Base-by-base conservation (phyloP, 495 filamentous ascomycete species). In the Penicillium desertorum region DNA sequence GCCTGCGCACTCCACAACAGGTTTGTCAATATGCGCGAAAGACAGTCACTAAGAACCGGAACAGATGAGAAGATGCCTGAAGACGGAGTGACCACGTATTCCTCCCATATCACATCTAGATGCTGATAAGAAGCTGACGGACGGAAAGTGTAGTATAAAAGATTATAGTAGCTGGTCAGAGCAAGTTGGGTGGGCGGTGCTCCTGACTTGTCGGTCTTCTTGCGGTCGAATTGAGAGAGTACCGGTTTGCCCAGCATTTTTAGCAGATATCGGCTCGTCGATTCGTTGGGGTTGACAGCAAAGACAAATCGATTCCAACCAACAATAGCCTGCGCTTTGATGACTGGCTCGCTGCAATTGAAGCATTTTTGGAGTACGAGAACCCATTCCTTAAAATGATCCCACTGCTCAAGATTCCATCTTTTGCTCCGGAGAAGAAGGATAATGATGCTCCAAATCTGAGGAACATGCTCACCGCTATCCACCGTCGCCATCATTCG, bases 271-370 rank as follows among this genome's bases (percentile, higher is more conserved):
- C 66, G 70, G 27, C 80, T 77, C 0, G 89, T 88, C 3, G 78
- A 74, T 45, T 85, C 82, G 52, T 84, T 81, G 2, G 85, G 79
- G 45, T 82, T 79, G 44, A 88, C 73, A 16, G 83, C 82, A 62
- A 85, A 94, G 45, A 96, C 81, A 39, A 97, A 81, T 41, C 88
- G 85, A 62, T 86, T 89, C 91, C 92, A 97, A 7, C 90, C 90
- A 23, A 85, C 67, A 57, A 90, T 88, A 22, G 92, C 91, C 57
- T 91, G 86, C 5, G 83, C 73, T 61, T 88, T 92, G 49, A 88
- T 88, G 1, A 80, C 73, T 1, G 79, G 70, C 56, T 96, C 89
- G 50, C 80, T 83, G 67, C 85, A 88, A 61, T 96, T 96, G 76
- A 96, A 91, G 64, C 92, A 96, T 49, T 75, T 77, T 61, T 96